Percentiles rank a stretch among this genome's conserved stretches.
Evolutionary conservation across 805 yeast species (phyloP).

Genomic region (Schizosaccharomyces cryophilus): DNA sequence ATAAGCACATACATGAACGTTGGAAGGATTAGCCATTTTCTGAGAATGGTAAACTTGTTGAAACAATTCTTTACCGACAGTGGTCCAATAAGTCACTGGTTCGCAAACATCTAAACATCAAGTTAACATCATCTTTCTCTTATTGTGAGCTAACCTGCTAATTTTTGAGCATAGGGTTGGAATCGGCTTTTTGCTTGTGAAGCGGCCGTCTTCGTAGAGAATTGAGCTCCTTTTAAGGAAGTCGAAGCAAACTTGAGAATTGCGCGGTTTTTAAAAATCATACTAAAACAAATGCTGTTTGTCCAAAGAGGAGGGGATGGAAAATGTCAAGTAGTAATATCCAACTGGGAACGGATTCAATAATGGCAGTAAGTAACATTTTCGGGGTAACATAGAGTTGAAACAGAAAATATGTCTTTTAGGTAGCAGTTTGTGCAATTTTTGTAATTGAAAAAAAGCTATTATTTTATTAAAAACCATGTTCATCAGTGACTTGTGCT

Average conservation of each 20-base stretch:
- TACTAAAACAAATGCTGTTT: no score
- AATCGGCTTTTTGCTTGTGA: neutral
- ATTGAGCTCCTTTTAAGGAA: neutral
- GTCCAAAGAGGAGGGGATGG: no score
- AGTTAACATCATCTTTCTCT: neutral
- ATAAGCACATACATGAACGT: neutral
- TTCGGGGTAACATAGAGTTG: no score
- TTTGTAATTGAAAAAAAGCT: no score
- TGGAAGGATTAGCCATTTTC: slow-evolving; percentile 51
- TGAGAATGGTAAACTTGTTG: slow-evolving; percentile 74
- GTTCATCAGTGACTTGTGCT: no score
- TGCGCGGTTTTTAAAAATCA: neutral
- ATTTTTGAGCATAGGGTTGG: neutral
- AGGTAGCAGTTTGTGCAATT: no score
- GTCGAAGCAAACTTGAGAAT: neutral
- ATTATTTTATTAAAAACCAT: no score
- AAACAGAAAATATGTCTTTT: no score
- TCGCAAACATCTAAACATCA: slow-evolving; percentile 12
- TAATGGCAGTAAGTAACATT: no score
- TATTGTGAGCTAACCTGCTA: neutral
- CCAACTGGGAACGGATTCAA: no score
- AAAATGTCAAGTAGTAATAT: no score
- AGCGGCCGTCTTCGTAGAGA: neutral
- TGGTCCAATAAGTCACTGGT: slow-evolving; percentile 52
- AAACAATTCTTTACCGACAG: slow-evolving; percentile 37